A percentile compares a stretch with the other conserved stretches of the same genome.
phyloP scores from a whole-genome alignment of 1,284 basidiomycete genomes.

The Cryptococcus sp. region DNA sequence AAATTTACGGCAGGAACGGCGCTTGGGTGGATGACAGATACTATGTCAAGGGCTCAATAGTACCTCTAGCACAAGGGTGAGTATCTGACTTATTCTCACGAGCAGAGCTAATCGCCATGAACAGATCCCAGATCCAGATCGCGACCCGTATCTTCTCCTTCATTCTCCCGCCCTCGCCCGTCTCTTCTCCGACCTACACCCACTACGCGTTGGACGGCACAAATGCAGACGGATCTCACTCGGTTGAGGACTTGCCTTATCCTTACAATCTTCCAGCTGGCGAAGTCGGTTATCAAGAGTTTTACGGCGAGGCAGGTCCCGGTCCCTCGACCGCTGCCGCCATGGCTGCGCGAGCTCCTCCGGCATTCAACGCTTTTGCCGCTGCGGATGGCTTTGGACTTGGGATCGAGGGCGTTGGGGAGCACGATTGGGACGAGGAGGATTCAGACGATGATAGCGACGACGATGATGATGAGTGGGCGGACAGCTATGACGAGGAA shows the following conservation, averaged over 20 bases:
- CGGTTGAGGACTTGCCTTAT: slow-evolving; percentile 39
- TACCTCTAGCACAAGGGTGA: slow-evolving; percentile 77
- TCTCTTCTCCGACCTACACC: slow-evolving; percentile 35
- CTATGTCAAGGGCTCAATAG: slow-evolving; percentile 82
- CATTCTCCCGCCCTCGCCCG: slow-evolving; percentile 67
- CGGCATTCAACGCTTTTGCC: slow-evolving; percentile 52
- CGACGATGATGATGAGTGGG: slow-evolving; percentile 17
- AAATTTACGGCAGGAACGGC: slow-evolving; percentile 91
- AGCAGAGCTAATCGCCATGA: not conserved
- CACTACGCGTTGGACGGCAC: slow-evolving; percentile 27
- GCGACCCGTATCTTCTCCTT: slow-evolving; percentile 97
- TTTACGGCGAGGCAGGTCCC: slow-evolving; percentile 45
- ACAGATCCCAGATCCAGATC: slow-evolving; percentile 96
- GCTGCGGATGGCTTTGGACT: slow-evolving; percentile 41
- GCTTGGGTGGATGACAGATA: slow-evolving; percentile 97
- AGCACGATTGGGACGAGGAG: slow-evolving; percentile 17
- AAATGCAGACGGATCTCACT: slow-evolving; percentile 22
- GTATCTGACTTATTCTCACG: too few relatives aligned
- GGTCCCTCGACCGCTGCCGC: slow-evolving; percentile 41
- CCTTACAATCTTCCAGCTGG: slow-evolving; percentile 47
- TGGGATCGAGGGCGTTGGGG: slow-evolving; percentile 28
- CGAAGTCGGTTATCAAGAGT: slow-evolving; percentile 47
- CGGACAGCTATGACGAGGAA: slow-evolving; percentile 23
- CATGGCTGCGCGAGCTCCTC: slow-evolving; percentile 37
- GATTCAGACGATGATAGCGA: slow-evolving; percentile 27